phyloP scores from a whole-genome alignment of 371 early-diverging fungal species.

The Funneliformis caledonium region DNA sequence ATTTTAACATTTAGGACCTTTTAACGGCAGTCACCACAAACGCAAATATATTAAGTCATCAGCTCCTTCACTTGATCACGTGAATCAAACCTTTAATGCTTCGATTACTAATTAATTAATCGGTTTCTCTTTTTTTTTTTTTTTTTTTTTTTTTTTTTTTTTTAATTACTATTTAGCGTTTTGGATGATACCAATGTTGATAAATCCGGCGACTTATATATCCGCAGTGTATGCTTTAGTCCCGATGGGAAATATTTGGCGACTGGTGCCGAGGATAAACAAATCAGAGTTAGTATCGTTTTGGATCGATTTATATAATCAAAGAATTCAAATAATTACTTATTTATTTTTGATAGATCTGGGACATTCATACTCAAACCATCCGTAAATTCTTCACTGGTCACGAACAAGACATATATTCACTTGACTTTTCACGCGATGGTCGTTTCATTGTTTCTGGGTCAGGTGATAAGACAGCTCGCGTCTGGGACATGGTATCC shows the following conservation, averaged over 20 bases:
- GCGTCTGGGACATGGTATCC: constrained; percentile 86
- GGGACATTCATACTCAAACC: constrained; percentile 75
- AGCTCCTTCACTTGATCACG: too few species aligned
- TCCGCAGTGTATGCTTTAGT: constrained; percentile 96
- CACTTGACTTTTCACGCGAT: constrained; percentile 93
- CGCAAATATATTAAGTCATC: too few species aligned
- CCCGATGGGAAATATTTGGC: constrained; percentile 92
- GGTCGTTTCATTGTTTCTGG: constrained; percentile 93
- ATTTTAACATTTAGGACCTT: too few species aligned
- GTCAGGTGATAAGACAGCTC: constrained; percentile 91
- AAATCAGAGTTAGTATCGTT: constrained; percentile 72
- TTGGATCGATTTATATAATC: too few species aligned
- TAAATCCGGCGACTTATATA: constrained; percentile 86
- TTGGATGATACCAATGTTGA: constrained; percentile 78
- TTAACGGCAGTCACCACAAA: too few species aligned
- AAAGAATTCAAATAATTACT: not conserved
- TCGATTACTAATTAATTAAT: too few species aligned
- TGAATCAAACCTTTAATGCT: too few species aligned
- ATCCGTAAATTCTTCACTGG: constrained; percentile 78
- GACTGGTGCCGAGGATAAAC: constrained; percentile 97
- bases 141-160: constrained; percentile 12
- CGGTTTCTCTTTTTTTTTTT: not conserved
- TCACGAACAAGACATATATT: constrained; percentile 97
- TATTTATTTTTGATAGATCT: constrained; percentile 57
- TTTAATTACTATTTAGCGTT: constrained; percentile 55